Base-by-base conservation (phyloP, 768 basidiomycete species). In the Leccinum rimulosum region DNA sequence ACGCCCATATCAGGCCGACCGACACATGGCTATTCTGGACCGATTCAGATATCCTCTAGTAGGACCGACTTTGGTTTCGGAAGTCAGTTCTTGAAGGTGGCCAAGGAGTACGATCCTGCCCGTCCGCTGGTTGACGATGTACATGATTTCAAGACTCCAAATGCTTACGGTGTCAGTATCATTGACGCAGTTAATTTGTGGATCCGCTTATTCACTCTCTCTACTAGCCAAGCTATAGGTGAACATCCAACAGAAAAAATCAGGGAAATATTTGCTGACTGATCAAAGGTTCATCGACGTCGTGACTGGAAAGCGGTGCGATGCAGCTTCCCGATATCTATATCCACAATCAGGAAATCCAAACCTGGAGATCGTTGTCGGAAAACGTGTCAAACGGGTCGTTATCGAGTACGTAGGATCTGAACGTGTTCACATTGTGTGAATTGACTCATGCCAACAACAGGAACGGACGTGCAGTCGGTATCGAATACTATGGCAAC, bases 251-350 rank as follows among this genome's bases (percentile, higher is more conserved):
- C 28, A 2, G n/a, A 28, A 28, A 28, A 3, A 11, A 3, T 49
- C 12, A 17, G 6, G 17, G 19, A 15, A 33, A 19, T 2, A 19
- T 31, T 11, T 6, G 3, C 8, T 33, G 6, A 8, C 11, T 19
- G 10, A 19, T 10, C 2, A 3, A 17, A 88, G 86, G 64, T 88
- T 82, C 64, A 74, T 87, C 17, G 75, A 82, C 59, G 69, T 63
- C 3, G 68, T 72, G 28, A 82, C 77, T 3, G 71, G 71, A 28
- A 61, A 45, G n/a, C 71, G 71, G 10, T 70, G 59, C 6, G 71
- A 72, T 52, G 58, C 67, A 3, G 67, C 67, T 7, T 77, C 77
- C 27, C 50, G 70, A 56, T 74, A 73, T 59, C 52, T 79, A n/a
- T 79, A 76, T 58, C 70, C 71, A 27, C 65, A 70, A 10, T 58